These are phyloP conservation scores for Phytophthora foliorum DNA, from an alignment of 352 stramenopile species.

Conservation along the genomic window DNA sequence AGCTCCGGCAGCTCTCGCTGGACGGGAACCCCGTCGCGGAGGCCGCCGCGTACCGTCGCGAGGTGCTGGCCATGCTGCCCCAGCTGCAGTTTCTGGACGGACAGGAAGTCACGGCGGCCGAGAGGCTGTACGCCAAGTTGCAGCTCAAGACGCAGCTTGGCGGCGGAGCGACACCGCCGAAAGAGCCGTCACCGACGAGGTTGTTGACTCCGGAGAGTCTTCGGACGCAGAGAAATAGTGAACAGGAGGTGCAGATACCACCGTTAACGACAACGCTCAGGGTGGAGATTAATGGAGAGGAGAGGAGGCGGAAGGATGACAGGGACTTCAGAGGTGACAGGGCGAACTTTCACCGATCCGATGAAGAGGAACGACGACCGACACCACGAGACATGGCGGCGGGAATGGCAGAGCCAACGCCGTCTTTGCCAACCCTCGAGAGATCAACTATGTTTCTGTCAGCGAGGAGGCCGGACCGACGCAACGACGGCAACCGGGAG, in stretches of 20 bases:
- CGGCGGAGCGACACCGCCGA: not conserved
- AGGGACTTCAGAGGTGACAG: conserved; percentile 3
- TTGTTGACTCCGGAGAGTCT: conserved; percentile 37
- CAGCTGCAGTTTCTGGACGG: conserved; percentile 62
- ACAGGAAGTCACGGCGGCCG: conserved; percentile 51
- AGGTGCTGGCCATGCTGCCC: conserved; percentile 68
- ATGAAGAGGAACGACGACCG: conserved; percentile 4
- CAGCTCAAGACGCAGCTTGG: conserved; percentile 52
- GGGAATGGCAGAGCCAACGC: not conserved
- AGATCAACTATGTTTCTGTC: not conserved
- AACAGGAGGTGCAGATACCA: not conserved
- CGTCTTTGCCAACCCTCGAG: not conserved
- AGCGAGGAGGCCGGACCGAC: not conserved
- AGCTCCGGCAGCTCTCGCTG: conserved; percentile 55
- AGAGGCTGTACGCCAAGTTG: conserved; percentile 59
- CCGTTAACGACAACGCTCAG: not conserved
- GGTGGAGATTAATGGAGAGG: conserved; percentile 4
- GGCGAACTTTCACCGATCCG: not conserved
- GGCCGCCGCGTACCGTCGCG: conserved; percentile 48
- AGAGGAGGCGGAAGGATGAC: not conserved
- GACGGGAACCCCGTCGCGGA: conserved; percentile 69
- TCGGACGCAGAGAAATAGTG: conserved; percentile 7
- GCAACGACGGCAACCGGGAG: not conserved
- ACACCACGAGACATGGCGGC: conserved; percentile 4
- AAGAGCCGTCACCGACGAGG: conserved; percentile 10